Percentiles rank a stretch among this genome's conserved stretches.
Conservation (phyloP, 2,329 filamentous ascomycete genomes). For the Apiospora malaysiana region DNA sequence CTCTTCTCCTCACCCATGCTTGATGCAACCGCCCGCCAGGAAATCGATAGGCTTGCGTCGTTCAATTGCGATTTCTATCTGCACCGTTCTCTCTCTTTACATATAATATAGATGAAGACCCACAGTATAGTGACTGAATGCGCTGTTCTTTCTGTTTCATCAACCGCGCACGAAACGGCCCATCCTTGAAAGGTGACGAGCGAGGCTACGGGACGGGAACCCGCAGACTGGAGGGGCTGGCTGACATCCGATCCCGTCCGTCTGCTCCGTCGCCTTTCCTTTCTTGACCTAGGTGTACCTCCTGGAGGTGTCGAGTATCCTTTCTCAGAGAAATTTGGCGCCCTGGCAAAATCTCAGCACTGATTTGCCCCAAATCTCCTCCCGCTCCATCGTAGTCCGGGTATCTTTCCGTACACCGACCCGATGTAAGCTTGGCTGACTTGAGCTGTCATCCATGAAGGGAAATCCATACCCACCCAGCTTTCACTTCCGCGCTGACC, state of each 20-base stretch:
- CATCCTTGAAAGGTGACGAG: neutral
- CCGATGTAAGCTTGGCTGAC: neutral
- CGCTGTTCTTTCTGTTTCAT: neutral
- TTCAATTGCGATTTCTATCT: neutral
- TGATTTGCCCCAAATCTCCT: neutral
- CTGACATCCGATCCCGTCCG: constrained; percentile 1
- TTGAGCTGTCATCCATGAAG: neutral
- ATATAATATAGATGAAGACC: neutral
- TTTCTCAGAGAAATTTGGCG: neutral
- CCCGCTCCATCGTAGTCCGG: neutral
- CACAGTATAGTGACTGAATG: neutral
- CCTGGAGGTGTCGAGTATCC: neutral
- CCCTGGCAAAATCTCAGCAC: neutral
- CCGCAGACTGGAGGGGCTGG: neutral
- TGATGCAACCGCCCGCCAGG: neutral
- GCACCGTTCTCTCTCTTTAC: neutral
- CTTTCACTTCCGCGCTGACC: neutral
- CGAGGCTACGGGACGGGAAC: neutral
- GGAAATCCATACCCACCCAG: neutral
- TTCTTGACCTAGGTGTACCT: constrained; percentile 8
- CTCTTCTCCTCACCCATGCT: neutral
- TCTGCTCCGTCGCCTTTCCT: neutral
- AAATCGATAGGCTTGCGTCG: constrained; percentile 6
- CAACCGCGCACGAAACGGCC: neutral
- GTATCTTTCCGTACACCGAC: neutral